Conservation (phyloP, 768 basidiomycete species). For the Hortiboletus campestris region DNA sequence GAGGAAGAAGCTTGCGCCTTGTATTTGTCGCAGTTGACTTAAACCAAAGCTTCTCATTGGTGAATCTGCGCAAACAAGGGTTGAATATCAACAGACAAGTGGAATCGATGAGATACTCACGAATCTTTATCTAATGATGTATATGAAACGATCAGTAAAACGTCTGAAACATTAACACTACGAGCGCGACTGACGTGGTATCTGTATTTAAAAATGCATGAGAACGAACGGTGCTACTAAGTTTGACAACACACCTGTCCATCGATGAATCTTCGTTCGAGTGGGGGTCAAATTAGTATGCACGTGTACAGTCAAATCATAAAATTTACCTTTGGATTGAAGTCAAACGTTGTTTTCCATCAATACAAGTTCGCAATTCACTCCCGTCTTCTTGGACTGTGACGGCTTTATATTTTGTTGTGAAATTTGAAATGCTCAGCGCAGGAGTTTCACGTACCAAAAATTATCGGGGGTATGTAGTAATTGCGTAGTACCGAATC, state of each 20-base stretch:
- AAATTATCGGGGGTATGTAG: conserved; percentile 66
- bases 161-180: neutral
- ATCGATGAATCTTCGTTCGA: conserved; percentile 46
- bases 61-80: conserved; percentile 20
- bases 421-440: neutral
- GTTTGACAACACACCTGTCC: conserved; percentile 45
- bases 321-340: conserved; percentile 54
- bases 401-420: conserved; percentile 34
- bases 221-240: neutral
- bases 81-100: neutral
- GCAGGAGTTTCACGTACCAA: conserved; percentile 41
- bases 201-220: conserved; percentile 31
- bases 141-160: conserved; percentile 4
- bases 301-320: neutral
- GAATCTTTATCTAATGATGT: conserved; percentile 37
- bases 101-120: conserved; percentile 24
- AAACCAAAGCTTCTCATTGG: conserved; percentile 40
- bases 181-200: conserved; percentile 38
- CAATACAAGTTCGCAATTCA: conserved; percentile 56
- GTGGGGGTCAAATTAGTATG: neutral
- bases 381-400: conserved; percentile 38
- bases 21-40: conserved; percentile 20
- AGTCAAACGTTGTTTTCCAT: conserved; percentile 72
- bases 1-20: conserved; percentile 34
- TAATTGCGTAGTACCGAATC: conserved; percentile 65